Conservation (phyloP, 2,329 filamentous ascomycete genomes). For the Colletotrichum tropicale region DNA sequence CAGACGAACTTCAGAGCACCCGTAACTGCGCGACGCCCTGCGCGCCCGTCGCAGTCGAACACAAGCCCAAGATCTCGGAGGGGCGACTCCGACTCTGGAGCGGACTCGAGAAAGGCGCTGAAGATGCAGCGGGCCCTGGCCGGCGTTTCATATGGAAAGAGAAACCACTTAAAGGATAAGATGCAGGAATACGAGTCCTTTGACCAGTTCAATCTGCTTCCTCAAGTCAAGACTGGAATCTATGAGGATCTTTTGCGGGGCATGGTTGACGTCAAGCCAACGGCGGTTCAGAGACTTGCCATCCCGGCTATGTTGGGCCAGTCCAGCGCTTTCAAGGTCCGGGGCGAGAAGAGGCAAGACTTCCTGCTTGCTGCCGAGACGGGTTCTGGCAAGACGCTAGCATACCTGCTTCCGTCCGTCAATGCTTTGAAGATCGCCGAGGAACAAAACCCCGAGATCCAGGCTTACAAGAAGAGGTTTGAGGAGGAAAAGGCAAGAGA, state of each 20-base stretch:
- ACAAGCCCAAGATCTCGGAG: conserved; percentile 28
- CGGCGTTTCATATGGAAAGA: conserved; percentile 75
- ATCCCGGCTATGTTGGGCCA: conserved; percentile 80
- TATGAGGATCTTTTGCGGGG: conserved; percentile 74
- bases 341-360: conserved; percentile 42
- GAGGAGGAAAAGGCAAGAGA: conserved; percentile 63
- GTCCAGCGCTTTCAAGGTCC: conserved; percentile 39
- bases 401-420: conserved; percentile 85
- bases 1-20: conserved; percentile 49
- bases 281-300: conserved; percentile 86
- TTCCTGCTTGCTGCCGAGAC: conserved; percentile 95
- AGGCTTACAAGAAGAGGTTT: conserved; percentile 60
- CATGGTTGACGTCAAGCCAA: conserved; percentile 78
- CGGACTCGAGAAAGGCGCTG: conserved; percentile 68
- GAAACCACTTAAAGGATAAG: conserved; percentile 53
- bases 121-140: conserved; percentile 90
- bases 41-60: conserved; percentile 27
- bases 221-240: conserved; percentile 73
- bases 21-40: background rate
- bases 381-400: conserved; percentile 94
- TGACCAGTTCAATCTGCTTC: conserved; percentile 78
- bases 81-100: conserved; percentile 29
- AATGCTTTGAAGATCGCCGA: conserved; percentile 85
- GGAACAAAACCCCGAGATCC: conserved; percentile 60
- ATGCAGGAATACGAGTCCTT: conserved; percentile 78